Base-by-base conservation (phyloP, 1,284 basidiomycete species). In the Rhodotorula mucilaginosa region DNA sequence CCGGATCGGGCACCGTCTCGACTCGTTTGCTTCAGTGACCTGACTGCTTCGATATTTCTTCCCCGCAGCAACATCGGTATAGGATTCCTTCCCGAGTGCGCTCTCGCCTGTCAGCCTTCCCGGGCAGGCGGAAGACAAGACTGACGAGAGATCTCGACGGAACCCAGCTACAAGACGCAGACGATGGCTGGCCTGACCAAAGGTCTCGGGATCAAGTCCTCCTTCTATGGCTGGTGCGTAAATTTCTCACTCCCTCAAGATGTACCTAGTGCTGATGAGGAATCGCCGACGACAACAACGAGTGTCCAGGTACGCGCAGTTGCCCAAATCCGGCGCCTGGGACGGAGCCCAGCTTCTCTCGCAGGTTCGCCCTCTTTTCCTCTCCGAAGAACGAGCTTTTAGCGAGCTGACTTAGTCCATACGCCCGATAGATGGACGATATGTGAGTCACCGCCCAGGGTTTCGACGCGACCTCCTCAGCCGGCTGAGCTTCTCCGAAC, bases 11-110 rank as follows among this genome's bases (percentile, higher is more conserved):
- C 34, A 34, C 4, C 34, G 34, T 34, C 4, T 34, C 34, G 7
- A 34, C 34, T 34, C 34, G 34, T 8, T 34, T 8, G 34, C 34
- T 34, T 34, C 34, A 34, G 7, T 5, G 34, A 34, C 34, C 34
- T 44, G 39, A 44, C 39, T 44, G 39, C 39, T 44, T 44, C 7
- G 8, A 44, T 10, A 2, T 10, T 44, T 44, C 39, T 44, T 44
- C 12, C 39, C 12, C 44, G 5, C 58, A 59, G 58, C 51, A 60
- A 60, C 23, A 73, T 73, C 23, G 72, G 68, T 4, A 73, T 73
- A 10, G 72, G 72, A 4, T 70, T 70, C 56, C 23, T 73, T 4
- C 72, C 72, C 1, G 72, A 73, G 61, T 68, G n/a, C 18, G 66
- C 18, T 1, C 26, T 19, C 3, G 8, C 7, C 8, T 8, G 34